Percentiles rank a stretch among this genome's conserved stretches.
phyloP scores from a whole-genome alignment of 2,329 filamentous ascomycete genomes.

The Aspergillus aculeatus region DNA sequence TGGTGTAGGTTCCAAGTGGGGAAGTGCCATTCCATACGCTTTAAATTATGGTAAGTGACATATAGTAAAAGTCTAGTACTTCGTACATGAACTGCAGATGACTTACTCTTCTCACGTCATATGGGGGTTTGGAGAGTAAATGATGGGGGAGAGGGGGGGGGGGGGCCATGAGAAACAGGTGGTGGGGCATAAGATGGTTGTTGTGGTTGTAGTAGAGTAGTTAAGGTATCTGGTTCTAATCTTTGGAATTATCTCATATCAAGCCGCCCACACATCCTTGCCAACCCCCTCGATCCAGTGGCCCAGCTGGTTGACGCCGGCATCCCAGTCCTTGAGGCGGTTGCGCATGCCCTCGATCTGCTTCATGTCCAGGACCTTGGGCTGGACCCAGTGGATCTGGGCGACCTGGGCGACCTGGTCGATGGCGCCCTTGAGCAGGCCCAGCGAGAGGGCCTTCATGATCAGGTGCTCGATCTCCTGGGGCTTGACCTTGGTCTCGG shows the following conservation, averaged over 20 bases:
- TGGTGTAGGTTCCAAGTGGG: no score
- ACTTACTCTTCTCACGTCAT: no score
- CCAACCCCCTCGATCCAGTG: constrained; percentile 96
- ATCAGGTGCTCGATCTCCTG: constrained; percentile 96
- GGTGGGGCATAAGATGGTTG: neutral
- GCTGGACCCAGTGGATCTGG: constrained; percentile 97
- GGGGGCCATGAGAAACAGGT: no score
- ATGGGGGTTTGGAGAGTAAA: no score
- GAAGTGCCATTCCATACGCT: no score
- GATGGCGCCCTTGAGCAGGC: constrained; percentile 84
- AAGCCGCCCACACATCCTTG: constrained; percentile 90
- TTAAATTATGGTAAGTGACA: no score
- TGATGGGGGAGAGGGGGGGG: no score
- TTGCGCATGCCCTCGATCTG: constrained; percentile 92
- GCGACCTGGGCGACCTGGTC: constrained; percentile 95
- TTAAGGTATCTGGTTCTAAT: neutral
- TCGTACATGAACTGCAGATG: no score
- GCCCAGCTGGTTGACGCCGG: constrained; percentile 90
- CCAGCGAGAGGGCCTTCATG: constrained; percentile 97
- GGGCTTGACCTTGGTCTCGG: constrained; percentile 86
- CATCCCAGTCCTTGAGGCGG: constrained; percentile 89
- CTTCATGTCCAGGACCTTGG: constrained; percentile 92
- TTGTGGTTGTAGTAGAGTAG: neutral
- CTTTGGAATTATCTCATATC: neutral
- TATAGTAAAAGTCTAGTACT: no score